Base-by-base conservation (phyloP, 139 green algal species). In the Monoraphidium neglectum region DNA sequence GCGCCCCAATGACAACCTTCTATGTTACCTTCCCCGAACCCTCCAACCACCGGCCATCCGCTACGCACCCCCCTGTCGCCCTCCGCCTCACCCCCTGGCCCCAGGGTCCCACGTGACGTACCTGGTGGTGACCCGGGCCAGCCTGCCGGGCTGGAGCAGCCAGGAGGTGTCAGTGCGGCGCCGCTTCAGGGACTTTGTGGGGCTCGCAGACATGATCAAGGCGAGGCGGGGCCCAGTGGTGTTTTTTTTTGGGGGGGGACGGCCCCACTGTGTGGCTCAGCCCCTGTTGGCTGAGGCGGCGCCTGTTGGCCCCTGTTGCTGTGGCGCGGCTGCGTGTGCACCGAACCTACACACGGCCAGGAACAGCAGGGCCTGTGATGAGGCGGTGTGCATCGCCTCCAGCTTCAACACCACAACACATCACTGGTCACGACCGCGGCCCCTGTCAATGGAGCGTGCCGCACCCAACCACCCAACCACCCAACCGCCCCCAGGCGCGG, bases 161-260 rank as follows among this genome's bases (percentile, higher is more conserved):
- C 26, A 28, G 35, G 69, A 64, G 36, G 49, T 60, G 68, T 63
- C 68, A 1, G 87, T 90, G 46, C 77, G 87, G 59, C 83, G 87
- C 35, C 62, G 87, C 2, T 92, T 92, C 75, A 74, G 79, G 0
- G 87, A 92, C 59, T 89, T 90, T 70, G 87, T 92, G 40, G 76
- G 78, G 12, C 81, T 92, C 24, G 78, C 83, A 46, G 75, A 87
- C n/a, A 30, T 85, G 26, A 78, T 92, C 54, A 90, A 90, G 79
- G 85, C 83, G 56, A 73, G 63, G 2, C 13, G 10, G 57, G 13
- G 46, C 23, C 32, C 30, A 46, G 16, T 26, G 12, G 69, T 57
- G 33, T 32, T 53, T 28, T 8, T 18, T 12, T 8, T 51, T 66
- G 43, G 33, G 26, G 47, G 10, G n/a, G n/a, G n/a, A n/a, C n/a